phyloP scores from a whole-genome alignment of 129 eudicot genomes.

The Lactuca saligna region DNA sequence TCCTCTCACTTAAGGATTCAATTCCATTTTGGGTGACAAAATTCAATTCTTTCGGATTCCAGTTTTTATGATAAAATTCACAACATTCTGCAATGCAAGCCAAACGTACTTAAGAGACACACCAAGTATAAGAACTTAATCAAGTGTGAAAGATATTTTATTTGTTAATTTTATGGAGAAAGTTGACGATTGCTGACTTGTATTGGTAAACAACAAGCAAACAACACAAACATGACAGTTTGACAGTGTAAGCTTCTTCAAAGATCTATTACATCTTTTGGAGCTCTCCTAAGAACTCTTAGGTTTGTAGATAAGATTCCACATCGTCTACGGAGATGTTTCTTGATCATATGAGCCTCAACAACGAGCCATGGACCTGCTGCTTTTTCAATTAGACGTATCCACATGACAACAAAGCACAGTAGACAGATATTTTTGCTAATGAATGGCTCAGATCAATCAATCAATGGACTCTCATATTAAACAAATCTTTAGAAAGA shows the following conservation, averaged over 20 bases:
- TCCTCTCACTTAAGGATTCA: too few relatives aligned
- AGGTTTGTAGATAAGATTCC: neutral
- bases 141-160: neutral
- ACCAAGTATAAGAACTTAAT: neutral
- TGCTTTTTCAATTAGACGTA: conserved; percentile 18
- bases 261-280: neutral
- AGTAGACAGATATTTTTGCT: conserved; percentile 10
- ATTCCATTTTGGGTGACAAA: too few relatives aligned
- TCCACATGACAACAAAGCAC: conserved; percentile 24
- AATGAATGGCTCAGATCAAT: conserved; percentile 9
- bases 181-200: neutral
- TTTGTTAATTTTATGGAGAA: neutral
- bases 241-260: neutral
- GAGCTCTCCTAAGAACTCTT: neutral
- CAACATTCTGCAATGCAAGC: neutral
- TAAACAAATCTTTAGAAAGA: neutral
- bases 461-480: neutral
- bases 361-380: conserved; percentile 15
- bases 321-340: neutral
- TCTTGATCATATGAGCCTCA: neutral
- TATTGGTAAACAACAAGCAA: neutral
- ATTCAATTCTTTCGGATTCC: too few relatives aligned
- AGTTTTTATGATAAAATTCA: neutral
- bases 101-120: neutral
- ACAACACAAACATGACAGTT: neutral